Conservation (phyloP, 2,329 filamentous ascomycete species). For the Corinectria fuckeliana region DNA sequence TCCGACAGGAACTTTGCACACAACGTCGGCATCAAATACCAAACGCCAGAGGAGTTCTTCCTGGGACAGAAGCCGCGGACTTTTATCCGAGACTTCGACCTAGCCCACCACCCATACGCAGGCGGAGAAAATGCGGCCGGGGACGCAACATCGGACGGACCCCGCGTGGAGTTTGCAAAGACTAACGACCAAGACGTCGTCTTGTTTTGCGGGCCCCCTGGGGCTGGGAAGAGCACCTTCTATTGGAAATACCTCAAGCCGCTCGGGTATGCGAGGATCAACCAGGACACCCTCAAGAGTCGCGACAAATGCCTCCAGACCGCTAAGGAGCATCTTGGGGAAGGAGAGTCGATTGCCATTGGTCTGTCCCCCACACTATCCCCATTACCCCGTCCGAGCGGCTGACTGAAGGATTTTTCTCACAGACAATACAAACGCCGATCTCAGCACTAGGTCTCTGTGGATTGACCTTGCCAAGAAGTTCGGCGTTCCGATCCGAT, state of each 20-base stretch:
- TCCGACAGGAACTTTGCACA: conserved; percentile 81
- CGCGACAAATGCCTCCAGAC: conserved; percentile 74
- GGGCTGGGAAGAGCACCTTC: conserved; percentile 90
- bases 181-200: conserved; percentile 75
- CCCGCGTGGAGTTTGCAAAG: conserved; percentile 60
- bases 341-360: conserved; percentile 74
- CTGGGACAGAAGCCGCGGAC: conserved; percentile 69
- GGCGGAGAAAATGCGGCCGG: no score
- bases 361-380: conserved; percentile 61
- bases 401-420: background rate
- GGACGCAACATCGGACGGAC: conserved; percentile 25
- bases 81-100: conserved; percentile 76
- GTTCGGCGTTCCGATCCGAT: conserved; percentile 77
- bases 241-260: conserved; percentile 81
- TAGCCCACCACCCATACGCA: conserved; percentile 57
- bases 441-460: conserved; percentile 74
- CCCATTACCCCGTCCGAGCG: conserved; percentile 20
- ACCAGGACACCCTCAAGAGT: conserved; percentile 87
- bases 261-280: conserved; percentile 82
- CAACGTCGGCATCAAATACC: conserved; percentile 81
- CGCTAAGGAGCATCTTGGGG: conserved; percentile 68
- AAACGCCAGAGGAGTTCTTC: conserved; percentile 94
- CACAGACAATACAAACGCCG: conserved; percentile 93
- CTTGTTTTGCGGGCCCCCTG: conserved; percentile 87
- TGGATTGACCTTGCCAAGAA: conserved; percentile 80